Evolutionary conservation across 805 yeast genomes (phyloP).

Genomic region (Cyberlindnera sargentensis): DNA sequence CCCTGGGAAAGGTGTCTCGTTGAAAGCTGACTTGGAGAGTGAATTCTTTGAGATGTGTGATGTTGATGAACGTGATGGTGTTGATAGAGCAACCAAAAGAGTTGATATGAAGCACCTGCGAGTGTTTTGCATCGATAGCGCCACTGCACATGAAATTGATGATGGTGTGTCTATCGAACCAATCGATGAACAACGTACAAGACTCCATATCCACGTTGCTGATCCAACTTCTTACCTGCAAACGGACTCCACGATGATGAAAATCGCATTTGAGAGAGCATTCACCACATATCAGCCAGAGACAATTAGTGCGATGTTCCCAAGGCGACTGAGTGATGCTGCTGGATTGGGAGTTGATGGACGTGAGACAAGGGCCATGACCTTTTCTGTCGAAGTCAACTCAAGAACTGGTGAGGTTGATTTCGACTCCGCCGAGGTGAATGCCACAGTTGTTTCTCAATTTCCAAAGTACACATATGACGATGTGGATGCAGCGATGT

Average conservation of each 20-base stretch:
- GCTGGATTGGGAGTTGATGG: constrained; percentile 46
- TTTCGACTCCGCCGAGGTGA: constrained; percentile 26
- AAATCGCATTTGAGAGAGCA: constrained; percentile 53
- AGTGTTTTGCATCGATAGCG: constrained; percentile 80
- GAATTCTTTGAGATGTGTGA: constrained; percentile 32
- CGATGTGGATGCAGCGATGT: constrained; percentile 48
- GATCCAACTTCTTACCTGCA: constrained; percentile 70
- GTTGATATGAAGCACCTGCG: constrained; percentile 37
- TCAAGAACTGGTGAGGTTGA: constrained; percentile 16
- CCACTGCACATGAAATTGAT: constrained; percentile 81
- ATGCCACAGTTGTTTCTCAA: constrained; percentile 36
- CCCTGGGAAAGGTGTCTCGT: constrained; percentile 37
- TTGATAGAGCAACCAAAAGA: constrained; percentile 25
- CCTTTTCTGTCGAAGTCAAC: constrained; percentile 32
- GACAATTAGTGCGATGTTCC: constrained; percentile 62
- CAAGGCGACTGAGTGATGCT: constrained; percentile 41
- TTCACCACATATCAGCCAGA: constrained; percentile 72
- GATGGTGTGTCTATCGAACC: constrained; percentile 73
- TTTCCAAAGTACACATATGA: constrained; percentile 54
- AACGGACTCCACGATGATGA: constrained; percentile 29
- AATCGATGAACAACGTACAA: constrained; percentile 25
- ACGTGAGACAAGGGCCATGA: constrained; percentile 39
- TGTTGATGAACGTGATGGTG: constrained; percentile 6
- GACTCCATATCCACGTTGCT: constrained; percentile 71
- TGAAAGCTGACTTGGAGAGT: constrained; percentile 37